Evolutionary conservation across 352 stramenopile genomes (phyloP).

Genomic region (Pythium apleroticum): DNA sequence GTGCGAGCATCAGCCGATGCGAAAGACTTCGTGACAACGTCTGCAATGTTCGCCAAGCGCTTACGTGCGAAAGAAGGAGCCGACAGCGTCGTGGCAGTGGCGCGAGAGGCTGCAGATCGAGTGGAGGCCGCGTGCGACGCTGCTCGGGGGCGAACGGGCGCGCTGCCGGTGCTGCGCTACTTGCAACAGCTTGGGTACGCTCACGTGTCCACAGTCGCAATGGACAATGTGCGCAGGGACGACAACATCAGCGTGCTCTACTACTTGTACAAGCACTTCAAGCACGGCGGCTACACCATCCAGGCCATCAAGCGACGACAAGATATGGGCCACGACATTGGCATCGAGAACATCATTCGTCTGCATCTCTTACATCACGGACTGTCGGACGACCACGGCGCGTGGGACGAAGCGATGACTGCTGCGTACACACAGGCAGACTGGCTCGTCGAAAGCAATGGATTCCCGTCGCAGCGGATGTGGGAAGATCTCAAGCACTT

Average conservation of each 20-base stretch:
- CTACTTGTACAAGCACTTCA: conserved; percentile 8
- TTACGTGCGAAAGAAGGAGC: too few relatives aligned
- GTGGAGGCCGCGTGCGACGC: too few relatives aligned
- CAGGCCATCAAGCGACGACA: background rate
- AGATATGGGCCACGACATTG: background rate
- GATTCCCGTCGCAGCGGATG: too few relatives aligned
- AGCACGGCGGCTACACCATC: background rate
- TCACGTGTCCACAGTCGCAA: conserved; percentile 5
- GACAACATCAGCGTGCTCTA: background rate
- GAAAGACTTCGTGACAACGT: background rate
- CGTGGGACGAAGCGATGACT: background rate
- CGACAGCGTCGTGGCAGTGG: too few relatives aligned
- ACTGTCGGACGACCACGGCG: background rate
- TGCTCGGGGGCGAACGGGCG: too few relatives aligned
- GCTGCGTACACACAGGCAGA: background rate
- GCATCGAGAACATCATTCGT: conserved; percentile 4
- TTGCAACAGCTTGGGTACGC: conserved; percentile 5
- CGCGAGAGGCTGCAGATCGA: too few relatives aligned
- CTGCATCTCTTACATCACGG: conserved; percentile 2
- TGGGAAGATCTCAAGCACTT: too few relatives aligned
- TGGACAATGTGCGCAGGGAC: conserved; percentile 11
- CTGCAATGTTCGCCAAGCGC: too few relatives aligned
- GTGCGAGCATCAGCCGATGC: background rate
- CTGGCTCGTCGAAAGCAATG: background rate
- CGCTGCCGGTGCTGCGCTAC: background rate